These are phyloP conservation scores for Draba incana DNA, from an alignment of 345 rosid genomes.

Conservation along the genomic window DNA sequence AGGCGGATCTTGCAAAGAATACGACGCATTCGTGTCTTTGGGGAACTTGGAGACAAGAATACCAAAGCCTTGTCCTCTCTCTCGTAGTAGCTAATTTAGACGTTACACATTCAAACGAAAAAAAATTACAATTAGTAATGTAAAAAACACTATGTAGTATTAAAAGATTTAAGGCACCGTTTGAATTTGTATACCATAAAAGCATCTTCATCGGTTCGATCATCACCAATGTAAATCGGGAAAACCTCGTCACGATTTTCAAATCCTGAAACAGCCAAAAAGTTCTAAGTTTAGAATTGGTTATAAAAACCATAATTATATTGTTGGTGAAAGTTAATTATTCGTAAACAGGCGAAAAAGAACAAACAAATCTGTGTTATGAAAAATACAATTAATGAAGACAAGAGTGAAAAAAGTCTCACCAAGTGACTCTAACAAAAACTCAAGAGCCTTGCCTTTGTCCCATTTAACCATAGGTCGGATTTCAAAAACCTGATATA, in stretches of 20 bases:
- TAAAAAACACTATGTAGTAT: no score
- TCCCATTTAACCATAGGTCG: conserved; percentile 94
- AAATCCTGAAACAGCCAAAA: conserved; percentile 53
- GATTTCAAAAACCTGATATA: conserved; percentile 77
- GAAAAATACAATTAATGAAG: background rate
- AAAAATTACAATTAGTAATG: conserved; percentile 13
- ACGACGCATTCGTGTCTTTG: conserved; percentile 86
- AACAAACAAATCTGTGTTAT: no score
- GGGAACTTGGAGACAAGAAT: conserved; percentile 91
- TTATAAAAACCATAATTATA: background rate
- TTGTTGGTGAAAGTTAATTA: background rate
- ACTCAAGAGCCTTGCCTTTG: conserved; percentile 98
- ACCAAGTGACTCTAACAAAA: conserved; percentile 91
- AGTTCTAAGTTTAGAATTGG: background rate
- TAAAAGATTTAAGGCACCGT: background rate
- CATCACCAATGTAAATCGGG: conserved; percentile 95
- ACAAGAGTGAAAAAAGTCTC: conserved; percentile 33
- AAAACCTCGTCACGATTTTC: conserved; percentile 72
- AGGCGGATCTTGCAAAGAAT: conserved; percentile 80
- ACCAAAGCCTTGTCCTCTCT: conserved; percentile 91
- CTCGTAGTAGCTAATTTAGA: conserved; percentile 58
- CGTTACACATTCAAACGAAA: background rate
- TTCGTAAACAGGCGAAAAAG: background rate
- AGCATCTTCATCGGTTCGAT: conserved; percentile 94
- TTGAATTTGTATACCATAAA: conserved; percentile 68